Evolutionary conservation across 148 eudicot genomes (phyloP), one percentile per base, ranked within the genome.

Genomic region (Camellia sinensis): DNA sequence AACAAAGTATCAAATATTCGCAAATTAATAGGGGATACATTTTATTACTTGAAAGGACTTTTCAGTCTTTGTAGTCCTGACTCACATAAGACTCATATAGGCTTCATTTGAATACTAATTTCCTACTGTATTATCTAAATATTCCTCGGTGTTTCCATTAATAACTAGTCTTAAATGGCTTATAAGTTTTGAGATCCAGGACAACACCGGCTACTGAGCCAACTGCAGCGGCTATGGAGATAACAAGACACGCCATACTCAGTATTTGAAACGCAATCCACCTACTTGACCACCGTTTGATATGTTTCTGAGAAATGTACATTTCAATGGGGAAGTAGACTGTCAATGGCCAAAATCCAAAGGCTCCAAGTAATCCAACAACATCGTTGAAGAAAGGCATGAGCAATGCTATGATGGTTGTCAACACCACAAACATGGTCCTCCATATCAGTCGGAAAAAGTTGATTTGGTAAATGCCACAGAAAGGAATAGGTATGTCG

Each of bases 311-410:
- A 43, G 64, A 41, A 5, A 85, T 85, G 74, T 87, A 87, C 89
- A 87, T 87, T 78, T 85, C 87, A 0, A 86, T 40, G 0, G 90
- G 90, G 75, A 85, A 86, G 75, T 80, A 86, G 18, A 86, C 88
- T 1, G 86, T 86, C 62, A 86, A 18, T 0, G 86, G 86, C 88
- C 86, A 86, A 60, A 86, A 86, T 43, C 86, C 88, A 10, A 86
- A 74, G 48, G 88, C 88, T 57, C 90, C 90, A 10, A 88, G 80
- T 10, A 88, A 21, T 64, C 90, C 88, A 40, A 88, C 90, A 3
- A 88, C 88, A 18, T 88, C 88, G 37, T 88, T 84, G 80, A 88
- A 88, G 81, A 88, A 88, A 13, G 90, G 90, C 80, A 88, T 43
- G 56, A 86, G 76, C 90, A 88, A 86, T 2, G 90, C 79, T 45